These are phyloP conservation scores for Irineochytrium annulatum DNA, from an alignment of 192 early-diverging fungal species.

Conservation along the genomic window DNA sequence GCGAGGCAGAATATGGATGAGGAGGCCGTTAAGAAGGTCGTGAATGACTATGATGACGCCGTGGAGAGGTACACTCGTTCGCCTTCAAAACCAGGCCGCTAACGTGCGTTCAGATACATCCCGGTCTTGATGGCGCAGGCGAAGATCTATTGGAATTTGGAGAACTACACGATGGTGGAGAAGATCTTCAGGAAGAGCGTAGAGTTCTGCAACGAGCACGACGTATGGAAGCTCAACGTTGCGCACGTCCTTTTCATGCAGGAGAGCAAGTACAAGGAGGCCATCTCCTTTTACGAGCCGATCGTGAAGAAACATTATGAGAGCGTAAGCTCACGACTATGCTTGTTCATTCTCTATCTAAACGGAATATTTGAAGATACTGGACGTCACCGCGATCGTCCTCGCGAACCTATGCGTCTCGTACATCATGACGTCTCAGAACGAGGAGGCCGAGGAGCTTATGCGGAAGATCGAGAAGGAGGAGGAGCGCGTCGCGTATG, in stretches of 20 bases:
- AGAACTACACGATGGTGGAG: constrained; percentile 60
- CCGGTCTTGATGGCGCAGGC: constrained; percentile 64
- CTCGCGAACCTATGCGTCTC: constrained; percentile 62
- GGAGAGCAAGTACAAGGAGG: constrained; percentile 65
- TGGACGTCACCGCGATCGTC: constrained; percentile 59
- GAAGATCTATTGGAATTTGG: constrained; percentile 63
- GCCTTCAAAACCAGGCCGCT: too few relatives aligned
- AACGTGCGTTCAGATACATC: constrained; percentile 41
- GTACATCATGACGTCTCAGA: constrained; percentile 66
- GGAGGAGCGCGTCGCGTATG: constrained; percentile 56
- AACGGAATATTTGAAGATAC: constrained; percentile 41
- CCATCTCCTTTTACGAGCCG: constrained; percentile 64
- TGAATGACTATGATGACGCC: constrained; percentile 57
- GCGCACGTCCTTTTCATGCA: constrained; percentile 68
- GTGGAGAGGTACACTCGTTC: constrained; percentile 51
- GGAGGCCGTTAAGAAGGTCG: constrained; percentile 49
- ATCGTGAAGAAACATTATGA: constrained; percentile 61
- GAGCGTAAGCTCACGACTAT: constrained; percentile 46
- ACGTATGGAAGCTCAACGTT: constrained; percentile 64
- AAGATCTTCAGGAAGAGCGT: constrained; percentile 61
- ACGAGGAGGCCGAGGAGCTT: constrained; percentile 64
- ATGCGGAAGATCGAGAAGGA: constrained; percentile 67
- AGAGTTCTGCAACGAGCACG: constrained; percentile 67
- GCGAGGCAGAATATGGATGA: constrained; percentile 57
- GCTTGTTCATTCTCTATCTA: too few relatives aligned